These are phyloP conservation scores for Mangifera indica DNA, from an alignment of 345 rosid genomes.

Conservation along the genomic window DNA sequence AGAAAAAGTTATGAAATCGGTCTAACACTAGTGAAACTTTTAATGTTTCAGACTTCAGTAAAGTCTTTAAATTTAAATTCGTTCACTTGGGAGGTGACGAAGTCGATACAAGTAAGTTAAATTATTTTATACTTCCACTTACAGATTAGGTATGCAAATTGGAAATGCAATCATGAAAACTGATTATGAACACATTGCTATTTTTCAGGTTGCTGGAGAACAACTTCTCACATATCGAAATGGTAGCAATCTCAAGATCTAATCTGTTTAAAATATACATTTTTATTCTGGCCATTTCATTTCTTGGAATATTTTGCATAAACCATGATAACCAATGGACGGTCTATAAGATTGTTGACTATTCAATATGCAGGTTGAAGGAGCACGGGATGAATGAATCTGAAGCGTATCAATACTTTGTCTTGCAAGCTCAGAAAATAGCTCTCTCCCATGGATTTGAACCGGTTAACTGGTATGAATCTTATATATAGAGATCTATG, in stretches of 20 bases:
- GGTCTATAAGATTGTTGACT: no score
- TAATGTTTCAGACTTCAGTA: conserved; percentile 59
- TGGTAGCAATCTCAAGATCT: conserved; percentile 43
- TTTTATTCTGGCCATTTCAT: not conserved
- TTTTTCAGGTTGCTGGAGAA: conserved; percentile 66
- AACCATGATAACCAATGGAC: not conserved
- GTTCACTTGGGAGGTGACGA: conserved; percentile 89
- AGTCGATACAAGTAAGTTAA: conserved; percentile 59
- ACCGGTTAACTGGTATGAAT: conserved; percentile 56
- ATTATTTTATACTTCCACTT: not conserved
- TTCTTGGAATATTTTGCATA: not conserved
- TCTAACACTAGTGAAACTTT: conserved; percentile 6
- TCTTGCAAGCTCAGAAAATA: conserved; percentile 55
- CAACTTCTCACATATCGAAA: conserved; percentile 45
- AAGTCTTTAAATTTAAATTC: conserved; percentile 68
- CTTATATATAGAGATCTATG: not conserved
- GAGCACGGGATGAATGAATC: conserved; percentile 42
- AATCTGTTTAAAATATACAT: not conserved
- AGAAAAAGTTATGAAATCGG: not conserved
- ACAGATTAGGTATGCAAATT: not conserved
- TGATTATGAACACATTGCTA: conserved; percentile 6
- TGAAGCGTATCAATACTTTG: conserved; percentile 68
- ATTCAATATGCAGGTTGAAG: conserved; percentile 43
- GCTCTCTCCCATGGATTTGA: conserved; percentile 69
- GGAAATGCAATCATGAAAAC: conserved; percentile 15